Base-by-base conservation (phyloP, 2,329 filamentous ascomycete species). In the Pseudocercospora macadamiae region DNA sequence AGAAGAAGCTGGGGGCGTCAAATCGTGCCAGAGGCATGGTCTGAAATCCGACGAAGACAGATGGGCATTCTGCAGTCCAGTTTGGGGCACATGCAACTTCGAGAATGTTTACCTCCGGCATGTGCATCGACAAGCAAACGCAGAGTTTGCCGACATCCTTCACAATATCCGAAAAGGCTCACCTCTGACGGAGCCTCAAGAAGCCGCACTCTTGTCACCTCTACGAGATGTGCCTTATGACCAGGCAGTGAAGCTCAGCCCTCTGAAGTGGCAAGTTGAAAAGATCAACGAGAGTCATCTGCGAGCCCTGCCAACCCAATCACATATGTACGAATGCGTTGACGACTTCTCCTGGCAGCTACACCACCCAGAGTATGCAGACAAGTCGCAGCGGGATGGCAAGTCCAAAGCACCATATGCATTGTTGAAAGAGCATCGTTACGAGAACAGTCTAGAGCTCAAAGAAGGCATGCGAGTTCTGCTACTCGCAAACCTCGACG, bases 91-190 rank as follows among this genome's bases (percentile, higher is more conserved):
- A 42, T 83, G 82, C 59, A 62, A 80, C 1, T 86, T 88, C 64
- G 68, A 67, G 1, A 76, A 83, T 55, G 73, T 86, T 0, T 75
- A 83, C 8, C 75, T 88, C 0, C 79, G 72, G 1, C 73, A 79
- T 3, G 82, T 87, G 2, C 83, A 86, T 64, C 79, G 85, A 3
- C 85, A 88, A 59, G 77, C 66, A 3, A 84, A 88, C 60, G 55
- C 68, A 25, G 64, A 61, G 0, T 87, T 87, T 65, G 80, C 86
- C 55, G 69, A 70, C 2, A 80, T 86, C 42, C 75, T 60, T 3
- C 48, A 47, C 28, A 52, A 39, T 23, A 48, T 51, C 23, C n/a
- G 58, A 18, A 36, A 34, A 14, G 58, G 58, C 30, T 14, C 23
- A 32, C 44, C 51, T 18, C 32, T 59, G 21, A 28, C 56, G 8